Evolutionary conservation across 495 filamentous ascomycete genomes (phyloP), one percentile per base, ranked within the genome.

Genomic region (Chaetomium cochliodes): DNA sequence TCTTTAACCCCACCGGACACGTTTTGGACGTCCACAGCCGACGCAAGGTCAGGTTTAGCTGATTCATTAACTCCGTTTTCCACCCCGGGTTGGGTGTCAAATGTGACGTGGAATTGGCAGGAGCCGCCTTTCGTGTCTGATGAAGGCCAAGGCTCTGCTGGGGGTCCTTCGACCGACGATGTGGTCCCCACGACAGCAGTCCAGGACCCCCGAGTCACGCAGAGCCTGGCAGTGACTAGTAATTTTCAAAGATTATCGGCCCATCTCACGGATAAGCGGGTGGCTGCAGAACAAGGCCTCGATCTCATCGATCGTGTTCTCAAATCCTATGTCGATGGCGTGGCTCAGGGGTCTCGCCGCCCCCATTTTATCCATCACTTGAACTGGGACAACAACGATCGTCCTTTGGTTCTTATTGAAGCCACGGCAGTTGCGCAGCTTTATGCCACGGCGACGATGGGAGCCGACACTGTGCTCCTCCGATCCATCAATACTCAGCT

Each of bases 401-500:
- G 58, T 16, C 58, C 58, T 3, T 5, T 13, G 9, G 46, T 25
- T 0, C 26, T 60, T 0, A 5, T 1, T 22, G 58, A 60, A 25
- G 47, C 58, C 1, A 23, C 15, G 26, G 28, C 30, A 8, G 28
- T 52, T 8, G 44, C 26, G 15, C 58, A 60, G 7, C 46, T 60
- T 11, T 60, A 60, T 28, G 18, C 15, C n/a, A 60, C 30, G 5
- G 3, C n/a, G 23, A 60, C 58, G 1, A 18, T n/a, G 12, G 9
- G 39, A 9, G 39, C 46, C 11, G 26, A 60, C 1, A 0, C 58
- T 2, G 9, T 60, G 2, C 44, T 60, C 28, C 15, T 52, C 2
- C 25, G 28, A 5, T 18, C 46, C 12, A 60, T 60, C 30, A 47
- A 60, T 52, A 37, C 58, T 0, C 58, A 52, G 23, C 58, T 60